phyloP scores from a whole-genome alignment of 176 grass and related monocot species.

The Tillandsia fasciculata region DNA sequence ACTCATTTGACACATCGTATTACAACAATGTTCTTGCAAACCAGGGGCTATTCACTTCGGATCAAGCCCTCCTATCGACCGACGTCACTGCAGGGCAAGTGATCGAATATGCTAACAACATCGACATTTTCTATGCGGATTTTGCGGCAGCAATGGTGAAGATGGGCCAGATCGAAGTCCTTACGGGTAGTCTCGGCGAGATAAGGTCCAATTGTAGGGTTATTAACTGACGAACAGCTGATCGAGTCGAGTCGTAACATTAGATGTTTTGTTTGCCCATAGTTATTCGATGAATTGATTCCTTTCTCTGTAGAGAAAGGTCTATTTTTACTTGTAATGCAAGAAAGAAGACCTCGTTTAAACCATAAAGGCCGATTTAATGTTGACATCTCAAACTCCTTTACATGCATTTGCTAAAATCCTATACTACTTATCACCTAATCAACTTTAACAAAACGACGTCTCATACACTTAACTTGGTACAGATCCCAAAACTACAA shows the following conservation, averaged over 20 bases:
- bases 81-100: constrained; percentile 51
- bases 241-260: no score
- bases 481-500: no score
- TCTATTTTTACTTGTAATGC: no score
- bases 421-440: no score
- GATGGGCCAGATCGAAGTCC: constrained; percentile 65
- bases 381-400: no score
- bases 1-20: constrained; percentile 71
- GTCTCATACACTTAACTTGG: no score
- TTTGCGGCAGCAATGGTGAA: constrained; percentile 63
- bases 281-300: neutral
- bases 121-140: constrained; percentile 46
- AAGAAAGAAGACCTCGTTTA: no score
- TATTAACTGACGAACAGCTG: constrained; percentile 16
- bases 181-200: constrained; percentile 53
- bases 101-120: constrained; percentile 56
- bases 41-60: constrained; percentile 65
- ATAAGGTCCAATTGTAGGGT: constrained; percentile 65
- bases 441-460: no score
- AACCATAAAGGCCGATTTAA: no score
- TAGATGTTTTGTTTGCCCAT: neutral
- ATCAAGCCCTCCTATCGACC: constrained; percentile 52
- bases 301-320: neutral
- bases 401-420: no score
- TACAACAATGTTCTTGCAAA: constrained; percentile 55